Percentiles rank a stretch among this genome's conserved stretches.
Evolutionary conservation across 2,329 filamentous ascomycete species (phyloP).

Genomic region (Pseudogymnoascus sp.): DNA sequence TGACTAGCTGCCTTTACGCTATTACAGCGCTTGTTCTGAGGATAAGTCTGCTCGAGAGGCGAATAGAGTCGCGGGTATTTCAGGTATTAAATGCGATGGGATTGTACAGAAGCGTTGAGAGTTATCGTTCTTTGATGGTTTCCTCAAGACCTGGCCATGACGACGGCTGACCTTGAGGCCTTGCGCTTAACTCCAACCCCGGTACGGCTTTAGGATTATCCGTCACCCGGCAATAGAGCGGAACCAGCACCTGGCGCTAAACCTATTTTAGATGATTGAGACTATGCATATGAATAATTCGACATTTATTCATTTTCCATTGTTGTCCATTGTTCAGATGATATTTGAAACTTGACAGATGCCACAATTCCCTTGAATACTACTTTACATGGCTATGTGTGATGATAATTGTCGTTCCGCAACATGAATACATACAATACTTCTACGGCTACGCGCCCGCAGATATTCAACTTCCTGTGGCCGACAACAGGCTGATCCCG

Average conservation of each 20-base stretch:
- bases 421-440: neutral
- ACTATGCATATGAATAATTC: neutral
- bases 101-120: neutral
- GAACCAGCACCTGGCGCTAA: neutral
- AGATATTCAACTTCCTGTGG: neutral
- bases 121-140: neutral
- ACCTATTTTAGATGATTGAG: neutral
- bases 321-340: neutral
- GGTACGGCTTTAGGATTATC: neutral
- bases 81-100: neutral
- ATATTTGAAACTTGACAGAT: neutral
- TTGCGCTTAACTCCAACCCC: neutral
- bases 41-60: neutral
- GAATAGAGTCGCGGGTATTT: neutral
- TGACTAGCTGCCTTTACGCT: neutral
- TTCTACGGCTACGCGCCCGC: neutral
- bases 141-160: neutral
- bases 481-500: neutral
- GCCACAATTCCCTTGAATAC: neutral
- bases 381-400: neutral
- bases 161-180: neutral
- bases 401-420: neutral
- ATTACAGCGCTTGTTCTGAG: neutral
- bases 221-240: neutral
- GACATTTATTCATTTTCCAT: slow-evolving; percentile 17